Conservation (phyloP, 495 filamentous ascomycete species). For the Aspergillus biplanus region DNA sequence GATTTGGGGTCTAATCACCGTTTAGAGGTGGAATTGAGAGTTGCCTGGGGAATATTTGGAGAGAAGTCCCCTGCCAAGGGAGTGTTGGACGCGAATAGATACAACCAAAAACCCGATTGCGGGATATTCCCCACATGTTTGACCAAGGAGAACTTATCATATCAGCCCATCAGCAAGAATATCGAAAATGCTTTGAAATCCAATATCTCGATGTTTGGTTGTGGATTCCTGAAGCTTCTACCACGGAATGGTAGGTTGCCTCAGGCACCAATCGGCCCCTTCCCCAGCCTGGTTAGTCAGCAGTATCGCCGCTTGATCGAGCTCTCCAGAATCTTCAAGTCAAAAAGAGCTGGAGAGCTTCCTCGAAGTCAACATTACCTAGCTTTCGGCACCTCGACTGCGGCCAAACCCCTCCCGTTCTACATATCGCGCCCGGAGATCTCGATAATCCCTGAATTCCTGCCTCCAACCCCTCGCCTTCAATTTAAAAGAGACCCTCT, state of each 20-base stretch:
- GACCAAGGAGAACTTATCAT: too few species aligned
- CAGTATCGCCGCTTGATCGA: constrained; percentile 29
- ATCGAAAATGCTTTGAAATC: not conserved
- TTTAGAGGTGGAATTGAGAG: too few species aligned
- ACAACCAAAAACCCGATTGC: too few species aligned
- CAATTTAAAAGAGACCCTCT: not conserved
- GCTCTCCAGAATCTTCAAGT: constrained; percentile 51
- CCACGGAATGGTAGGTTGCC: constrained; percentile 5
- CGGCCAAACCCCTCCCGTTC: not conserved
- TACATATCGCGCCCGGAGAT: not conserved
- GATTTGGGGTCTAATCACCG: too few species aligned
- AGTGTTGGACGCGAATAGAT: too few species aligned
- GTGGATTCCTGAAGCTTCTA: constrained; percentile 1
- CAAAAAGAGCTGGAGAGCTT: constrained; percentile 24
- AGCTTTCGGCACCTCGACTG: constrained; percentile 1
- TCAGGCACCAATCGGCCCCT: constrained; percentile 23
- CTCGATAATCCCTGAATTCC: not conserved
- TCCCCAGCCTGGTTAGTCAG: constrained; percentile 37
- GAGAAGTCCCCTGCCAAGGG: too few species aligned
- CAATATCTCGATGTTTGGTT: not conserved
- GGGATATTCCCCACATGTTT: too few species aligned
- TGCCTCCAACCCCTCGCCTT: not conserved
- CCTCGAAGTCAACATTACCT: constrained; percentile 21
- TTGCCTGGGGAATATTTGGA: too few species aligned
- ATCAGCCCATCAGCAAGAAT: too few species aligned